Evolutionary conservation across 2,329 filamentous ascomycete genomes (phyloP), one percentile per base, ranked within the genome.

Genomic region (Aspergillus quadricinctus): DNA sequence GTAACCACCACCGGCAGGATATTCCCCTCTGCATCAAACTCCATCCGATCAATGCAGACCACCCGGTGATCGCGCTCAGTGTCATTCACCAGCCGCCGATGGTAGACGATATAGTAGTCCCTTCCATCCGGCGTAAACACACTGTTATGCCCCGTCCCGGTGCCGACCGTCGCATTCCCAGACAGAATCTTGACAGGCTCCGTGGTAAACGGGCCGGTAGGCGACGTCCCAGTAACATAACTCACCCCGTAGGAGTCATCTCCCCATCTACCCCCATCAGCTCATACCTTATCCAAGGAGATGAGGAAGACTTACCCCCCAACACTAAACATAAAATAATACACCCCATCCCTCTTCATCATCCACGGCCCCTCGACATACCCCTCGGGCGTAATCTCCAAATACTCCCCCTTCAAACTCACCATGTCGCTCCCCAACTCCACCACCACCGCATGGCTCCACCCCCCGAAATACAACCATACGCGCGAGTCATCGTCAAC

Each of bases 31-130:
- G 70, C 68, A 56, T 77, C 72, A 58, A 81, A 81, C 58, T 75
- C 70, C 71, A 81, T 77, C 17, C 77, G 73, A 62, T 81, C 79
- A 52, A 80, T 80, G 35, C 77, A 77, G 2, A 77, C 65, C 17
- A 77, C 73, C 2, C 79, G 77, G 62, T 81, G 76, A 57, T 81
- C 78, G 35, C 73, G 74, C 53, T 75, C 72, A 1, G 70, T 74
- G 49, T 80, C 76, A 57, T 75, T 73, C 2, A 79, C 70, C 7
- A 74, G 75, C 1, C 76, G 73, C 1, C 78, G 78, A 61, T 80
- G 79, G 54, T 79, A 79, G 14, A 77, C 71, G 28, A 79, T 77
- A 53, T 78, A 78, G 63, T 75, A 78, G 17, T 77, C 72, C 19
- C 76, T 64, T 0, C 74, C 62, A 48, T 64, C 73, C 2, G 77